Evolutionary conservation across 129 eudicot genomes (phyloP).

Genomic region (Chrysanthemum seticuspe): DNA sequence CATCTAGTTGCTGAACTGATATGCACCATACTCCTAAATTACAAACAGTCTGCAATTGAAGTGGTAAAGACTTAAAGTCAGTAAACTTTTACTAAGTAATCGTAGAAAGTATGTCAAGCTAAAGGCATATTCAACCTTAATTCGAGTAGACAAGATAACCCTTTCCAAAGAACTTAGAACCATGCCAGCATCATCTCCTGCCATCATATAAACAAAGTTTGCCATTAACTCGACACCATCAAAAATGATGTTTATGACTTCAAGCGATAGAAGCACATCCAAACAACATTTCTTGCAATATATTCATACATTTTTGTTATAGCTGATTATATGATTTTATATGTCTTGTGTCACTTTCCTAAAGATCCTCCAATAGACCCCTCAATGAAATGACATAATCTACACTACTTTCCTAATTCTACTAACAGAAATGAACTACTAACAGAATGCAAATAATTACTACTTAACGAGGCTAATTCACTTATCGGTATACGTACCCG

Average conservation of each 20-base stretch:
- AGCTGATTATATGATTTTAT: background rate
- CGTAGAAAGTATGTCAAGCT: background rate
- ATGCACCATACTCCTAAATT: conserved; percentile 92
- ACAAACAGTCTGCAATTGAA: conserved; percentile 65
- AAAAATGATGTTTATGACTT: background rate
- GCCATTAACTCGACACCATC: background rate
- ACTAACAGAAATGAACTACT: too few species aligned
- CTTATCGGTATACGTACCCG: conserved; percentile 38
- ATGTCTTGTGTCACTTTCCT: background rate
- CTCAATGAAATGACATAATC: background rate
- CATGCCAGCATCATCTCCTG: conserved; percentile 53
- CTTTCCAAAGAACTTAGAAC: conserved; percentile 57
- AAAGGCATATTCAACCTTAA: conserved; percentile 48
- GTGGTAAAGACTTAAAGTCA: background rate
- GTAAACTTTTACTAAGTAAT: background rate
- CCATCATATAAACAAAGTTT: conserved; percentile 7
- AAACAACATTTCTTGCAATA: conserved; percentile 7
- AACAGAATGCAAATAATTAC: background rate
- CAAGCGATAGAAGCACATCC: background rate
- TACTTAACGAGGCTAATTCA: conserved; percentile 13
- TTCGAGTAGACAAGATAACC: conserved; percentile 54
- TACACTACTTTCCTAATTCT: too few species aligned
- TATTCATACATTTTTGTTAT: background rate
- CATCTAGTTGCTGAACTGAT: conserved; percentile 74
- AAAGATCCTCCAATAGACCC: background rate